Evolutionary conservation across 2,329 filamentous ascomycete species (phyloP).

Genomic region (Westerdykella ornata): DNA sequence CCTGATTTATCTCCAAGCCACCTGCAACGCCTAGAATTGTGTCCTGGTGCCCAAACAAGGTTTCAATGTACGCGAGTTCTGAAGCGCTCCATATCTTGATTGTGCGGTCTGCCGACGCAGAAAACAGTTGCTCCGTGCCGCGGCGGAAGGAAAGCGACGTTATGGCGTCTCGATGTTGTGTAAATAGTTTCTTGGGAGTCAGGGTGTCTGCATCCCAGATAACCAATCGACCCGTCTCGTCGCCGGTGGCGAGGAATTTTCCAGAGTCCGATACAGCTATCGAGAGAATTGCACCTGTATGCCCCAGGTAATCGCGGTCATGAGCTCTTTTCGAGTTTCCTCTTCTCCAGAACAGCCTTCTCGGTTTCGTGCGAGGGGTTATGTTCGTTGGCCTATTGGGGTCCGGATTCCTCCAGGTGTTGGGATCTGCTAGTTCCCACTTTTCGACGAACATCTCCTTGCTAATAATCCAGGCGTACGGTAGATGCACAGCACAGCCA

Average conservation of each 20-base stretch:
- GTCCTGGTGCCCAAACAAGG: conserved; percentile 92
- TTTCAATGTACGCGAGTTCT: conserved; percentile 89
- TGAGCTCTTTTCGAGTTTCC: conserved; percentile 54
- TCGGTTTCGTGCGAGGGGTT: conserved; percentile 56
- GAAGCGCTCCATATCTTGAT: conserved; percentile 94
- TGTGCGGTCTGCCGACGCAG: conserved; percentile 81
- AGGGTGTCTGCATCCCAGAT: conserved; percentile 80
- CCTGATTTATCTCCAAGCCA: conserved; percentile 57
- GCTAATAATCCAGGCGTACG: conserved; percentile 79
- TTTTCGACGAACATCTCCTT: conserved; percentile 82
- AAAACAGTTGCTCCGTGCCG: conserved; percentile 86
- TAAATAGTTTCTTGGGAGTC: conserved; percentile 73
- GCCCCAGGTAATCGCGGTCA: conserved; percentile 60
- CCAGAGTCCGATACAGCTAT: conserved; percentile 86
- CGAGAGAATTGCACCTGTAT: conserved; percentile 71
- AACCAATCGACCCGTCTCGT: conserved; percentile 74
- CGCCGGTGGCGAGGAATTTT: conserved; percentile 84
- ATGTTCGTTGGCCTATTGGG: conserved; percentile 26
- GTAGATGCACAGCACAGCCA: conserved; percentile 68
- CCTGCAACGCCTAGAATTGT: conserved; percentile 72
- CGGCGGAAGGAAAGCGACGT: conserved; percentile 79
- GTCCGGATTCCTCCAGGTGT: conserved; percentile 19
- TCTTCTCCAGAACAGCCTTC: conserved; percentile 56
- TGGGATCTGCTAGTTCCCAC: conserved; percentile 68
- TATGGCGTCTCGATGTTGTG: conserved; percentile 84